A percentile compares a stretch with the other conserved stretches of the same genome.
Conservation (phyloP, 2,329 filamentous ascomycete genomes). For the Lecanicillium sp. region DNA sequence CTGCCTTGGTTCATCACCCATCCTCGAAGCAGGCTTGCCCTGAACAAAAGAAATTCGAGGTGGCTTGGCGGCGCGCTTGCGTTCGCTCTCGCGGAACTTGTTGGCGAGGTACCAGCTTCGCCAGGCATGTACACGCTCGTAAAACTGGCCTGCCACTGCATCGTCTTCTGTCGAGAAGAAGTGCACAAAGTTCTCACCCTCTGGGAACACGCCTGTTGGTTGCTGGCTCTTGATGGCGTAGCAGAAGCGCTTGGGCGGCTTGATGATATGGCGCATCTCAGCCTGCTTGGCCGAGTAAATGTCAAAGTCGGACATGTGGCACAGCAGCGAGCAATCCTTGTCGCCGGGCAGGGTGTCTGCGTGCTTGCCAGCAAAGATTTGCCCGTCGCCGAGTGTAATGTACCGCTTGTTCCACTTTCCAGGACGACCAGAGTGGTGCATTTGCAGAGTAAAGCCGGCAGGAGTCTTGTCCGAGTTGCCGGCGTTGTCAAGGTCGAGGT, state of each 20-base stretch:
- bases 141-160: conserved; percentile 58
- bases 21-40: neutral
- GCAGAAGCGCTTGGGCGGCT: conserved; percentile 76
- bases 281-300: conserved; percentile 70
- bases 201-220: conserved; percentile 74
- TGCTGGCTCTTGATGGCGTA: conserved; percentile 90
- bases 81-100: conserved; percentile 47
- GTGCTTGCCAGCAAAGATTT: conserved; percentile 65
- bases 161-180: conserved; percentile 80
- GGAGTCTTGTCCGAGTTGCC: conserved; percentile 52
- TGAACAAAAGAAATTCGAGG: conserved; percentile 20
- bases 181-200: conserved; percentile 80
- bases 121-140: conserved; percentile 67
- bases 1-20: neutral
- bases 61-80: conserved; percentile 18
- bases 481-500: conserved; percentile 59
- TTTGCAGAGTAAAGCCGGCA: conserved; percentile 55
- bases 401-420: conserved; percentile 86
- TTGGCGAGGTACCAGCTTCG: conserved; percentile 86
- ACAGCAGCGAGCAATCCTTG: conserved; percentile 63
- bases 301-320: conserved; percentile 86
- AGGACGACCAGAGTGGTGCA: conserved; percentile 73
- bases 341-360: conserved; percentile 45
- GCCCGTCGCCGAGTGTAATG: conserved; percentile 65
- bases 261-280: conserved; percentile 61